Base-by-base conservation (phyloP, 1,284 basidiomycete genomes). In the Ustilago xerochloae region DNA sequence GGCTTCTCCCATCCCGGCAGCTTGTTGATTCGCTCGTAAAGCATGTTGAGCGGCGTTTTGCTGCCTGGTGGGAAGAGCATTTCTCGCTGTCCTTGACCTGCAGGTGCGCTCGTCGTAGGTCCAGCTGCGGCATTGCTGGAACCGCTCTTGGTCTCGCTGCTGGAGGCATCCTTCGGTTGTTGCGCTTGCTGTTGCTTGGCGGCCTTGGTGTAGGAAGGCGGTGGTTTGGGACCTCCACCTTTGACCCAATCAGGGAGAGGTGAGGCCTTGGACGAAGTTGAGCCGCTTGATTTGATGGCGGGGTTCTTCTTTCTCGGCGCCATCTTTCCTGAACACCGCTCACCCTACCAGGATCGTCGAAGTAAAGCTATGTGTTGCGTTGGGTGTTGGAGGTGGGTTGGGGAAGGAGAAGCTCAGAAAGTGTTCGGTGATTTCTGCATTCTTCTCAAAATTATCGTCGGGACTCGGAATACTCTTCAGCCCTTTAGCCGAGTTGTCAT, bases 171-270 rank as follows among this genome's bases (percentile, higher is more conserved):
- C 30, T 73, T 60, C 41, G 43, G 12, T 29, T 47, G 51, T 46
- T 67, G 62, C 18, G 64, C 33, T 15, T 65, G 66, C 12, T 52
- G 58, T 32, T 58, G 66, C 30, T 62, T 75, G 48, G 55, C 74
- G 12, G 73, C 69, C 20, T 76, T 78, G 26, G 76, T 78, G 48
- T 75, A 73, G 3, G 78, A 68, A 0, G 78, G 76, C 6, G 79
- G 76, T 35, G 78, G 78, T 53, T 78, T 78, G 29, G 73, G 65
- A 29, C 61, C 78, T 39, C 74, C 72, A 41, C 77, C 75, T 64
- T 84, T 84, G 49, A 84, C 82, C 81, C 82, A 84, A 62, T 84
- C 82, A 16, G 82, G 82, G 22, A 84, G 63, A 12, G 82, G 79
- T 47, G 78, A 76, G 1, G 82, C 81, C 54, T 84, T 84, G 45